Evolutionary conservation across 306 rosid species (phyloP), one percentile per base, ranked within the genome.

Genomic region (Ormosia emarginata): DNA sequence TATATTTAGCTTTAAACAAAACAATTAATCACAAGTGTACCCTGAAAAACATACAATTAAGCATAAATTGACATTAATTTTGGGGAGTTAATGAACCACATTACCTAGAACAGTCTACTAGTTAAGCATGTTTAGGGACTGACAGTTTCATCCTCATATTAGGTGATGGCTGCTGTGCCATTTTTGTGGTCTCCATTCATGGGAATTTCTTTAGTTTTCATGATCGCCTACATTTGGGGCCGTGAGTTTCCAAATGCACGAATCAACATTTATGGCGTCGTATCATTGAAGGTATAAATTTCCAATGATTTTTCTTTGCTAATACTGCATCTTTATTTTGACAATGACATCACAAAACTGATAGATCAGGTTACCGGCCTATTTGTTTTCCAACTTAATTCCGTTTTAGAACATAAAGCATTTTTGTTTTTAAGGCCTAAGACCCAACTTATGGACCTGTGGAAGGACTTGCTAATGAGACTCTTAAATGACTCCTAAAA

Each of bases 191-290:
- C 40, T 36, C 83, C 78, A 34, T 88, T 86, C 81, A 30, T 91
- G 94, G 98, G 94, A 77, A 0, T 34, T 80, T 90, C 94, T 2
- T 11, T 93, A 79, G 94, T 91, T 81, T 91, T 83, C 86, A 90
- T 90, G 96, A 89, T 91, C 36, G 82, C 66, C 76, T 93, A 93
- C 73, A 72, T 93, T 36, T 93, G 98, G 96, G 82, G 92, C 84
- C 94, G 94, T 1, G 98, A 91, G 85, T 87, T 90, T 80, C 96
- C 96, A 29, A 78, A 91, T 70, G 92, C 90, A 2, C 74, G 68
- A 17, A 89, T 93, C 81, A 86, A 13, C 77, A 78, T 91, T 7
- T 91, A 91, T 9, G 98, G 96, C 4, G 46, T 93, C 6, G 94
- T 93, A 1, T 81, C 90, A 47, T 82, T 93, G 77, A 91, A 93